phyloP scores from a whole-genome alignment of 148 eudicot genomes.

The Chenopodium suecicum region DNA sequence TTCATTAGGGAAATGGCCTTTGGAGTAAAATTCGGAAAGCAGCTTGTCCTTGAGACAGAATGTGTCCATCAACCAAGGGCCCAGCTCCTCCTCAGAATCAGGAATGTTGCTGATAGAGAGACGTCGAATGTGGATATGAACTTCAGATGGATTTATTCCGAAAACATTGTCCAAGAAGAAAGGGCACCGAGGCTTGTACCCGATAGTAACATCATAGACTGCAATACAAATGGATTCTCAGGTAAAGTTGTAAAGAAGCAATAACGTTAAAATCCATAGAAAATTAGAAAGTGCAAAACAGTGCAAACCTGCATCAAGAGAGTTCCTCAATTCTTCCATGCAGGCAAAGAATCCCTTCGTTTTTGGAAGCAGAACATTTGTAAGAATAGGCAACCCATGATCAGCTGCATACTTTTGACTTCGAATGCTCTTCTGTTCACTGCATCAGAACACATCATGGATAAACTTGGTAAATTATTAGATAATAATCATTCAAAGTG shows the following conservation, averaged over 20 bases:
- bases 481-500: neutral
- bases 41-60: constrained; percentile 67
- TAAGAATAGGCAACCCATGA: constrained; percentile 68
- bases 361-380: constrained; percentile 88
- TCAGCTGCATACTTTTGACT: constrained; percentile 85
- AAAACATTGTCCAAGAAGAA: constrained; percentile 83
- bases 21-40: constrained; percentile 56
- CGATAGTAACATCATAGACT: constrained; percentile 95
- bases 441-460: constrained; percentile 27
- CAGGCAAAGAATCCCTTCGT: constrained; percentile 76
- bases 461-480: constrained; percentile 1
- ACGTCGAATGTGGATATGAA: constrained; percentile 77
- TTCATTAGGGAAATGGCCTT: constrained; percentile 71
- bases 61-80: constrained; percentile 66
- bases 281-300: neutral
- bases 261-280: neutral
- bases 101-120: constrained; percentile 54
- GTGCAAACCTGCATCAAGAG: constrained; percentile 75
- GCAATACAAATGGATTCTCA: constrained; percentile 26
- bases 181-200: constrained; percentile 72
- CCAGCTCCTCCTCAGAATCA: constrained; percentile 48
- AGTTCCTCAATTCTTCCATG: constrained; percentile 56
- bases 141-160: constrained; percentile 84
- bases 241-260: neutral
- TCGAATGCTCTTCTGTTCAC: constrained; percentile 70